Percentiles rank a stretch among this genome's conserved stretches.
These are phyloP conservation scores for Stevia rebaudiana DNA, from an alignment of 140 eudicot genomes.

Conservation along the genomic window DNA sequence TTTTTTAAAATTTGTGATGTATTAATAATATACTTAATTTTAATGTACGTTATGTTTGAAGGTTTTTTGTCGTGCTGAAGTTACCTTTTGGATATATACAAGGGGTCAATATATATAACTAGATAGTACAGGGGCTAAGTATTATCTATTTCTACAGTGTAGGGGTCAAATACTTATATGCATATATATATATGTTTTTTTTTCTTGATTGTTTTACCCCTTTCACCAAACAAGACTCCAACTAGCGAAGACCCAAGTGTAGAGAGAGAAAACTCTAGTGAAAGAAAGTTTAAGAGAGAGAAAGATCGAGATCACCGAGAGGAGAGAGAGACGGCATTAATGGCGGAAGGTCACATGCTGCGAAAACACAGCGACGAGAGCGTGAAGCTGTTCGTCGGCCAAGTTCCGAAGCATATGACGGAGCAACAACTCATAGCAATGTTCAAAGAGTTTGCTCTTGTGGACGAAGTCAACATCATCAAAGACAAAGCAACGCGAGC, in stretches of 20 bases:
- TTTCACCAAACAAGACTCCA: constrained; percentile 32
- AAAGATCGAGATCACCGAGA: constrained; percentile 30
- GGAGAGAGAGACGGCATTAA: constrained; percentile 35
- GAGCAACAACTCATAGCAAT: constrained; percentile 55
- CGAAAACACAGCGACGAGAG: constrained; percentile 53
- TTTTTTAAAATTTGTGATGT: no score
- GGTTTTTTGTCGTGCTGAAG: no score
- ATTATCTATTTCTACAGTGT: background rate
- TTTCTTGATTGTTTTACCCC: constrained; percentile 32
- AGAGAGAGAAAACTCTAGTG: background rate
- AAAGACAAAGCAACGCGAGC: constrained; percentile 71
- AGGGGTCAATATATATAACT: background rate
- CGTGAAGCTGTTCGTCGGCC: constrained; percentile 89
- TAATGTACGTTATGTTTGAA: no score
- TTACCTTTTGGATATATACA: background rate
- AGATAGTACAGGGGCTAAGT: background rate
- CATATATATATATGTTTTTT: constrained; percentile 20
- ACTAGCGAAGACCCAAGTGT: constrained; percentile 27
- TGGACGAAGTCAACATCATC: constrained; percentile 80
- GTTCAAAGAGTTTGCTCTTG: constrained; percentile 68
- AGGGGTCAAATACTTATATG: constrained; percentile 17
- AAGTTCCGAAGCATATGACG: constrained; percentile 81
- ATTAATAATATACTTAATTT: no score
- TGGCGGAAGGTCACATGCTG: constrained; percentile 61
- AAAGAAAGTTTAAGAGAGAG: constrained; percentile 29